Evolutionary conservation across 306 rosid species (phyloP).

Genomic region (Pyrus bretschneideri): DNA sequence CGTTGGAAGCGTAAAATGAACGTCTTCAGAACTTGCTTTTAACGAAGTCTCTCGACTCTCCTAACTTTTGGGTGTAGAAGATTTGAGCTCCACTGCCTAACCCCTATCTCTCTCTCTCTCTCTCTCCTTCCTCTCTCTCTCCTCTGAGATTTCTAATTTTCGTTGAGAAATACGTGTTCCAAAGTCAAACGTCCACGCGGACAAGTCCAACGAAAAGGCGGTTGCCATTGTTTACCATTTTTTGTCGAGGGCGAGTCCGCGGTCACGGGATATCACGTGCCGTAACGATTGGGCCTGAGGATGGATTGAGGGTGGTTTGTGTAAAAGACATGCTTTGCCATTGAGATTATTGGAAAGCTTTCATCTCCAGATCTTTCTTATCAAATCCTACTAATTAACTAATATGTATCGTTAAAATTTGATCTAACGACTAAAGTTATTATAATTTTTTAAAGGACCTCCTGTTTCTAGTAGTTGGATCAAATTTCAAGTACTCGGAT

Average conservation of each 20-base stretch:
- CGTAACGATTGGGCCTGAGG: background rate
- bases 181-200: background rate
- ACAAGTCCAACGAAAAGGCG: background rate
- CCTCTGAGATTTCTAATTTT: background rate
- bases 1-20: background rate
- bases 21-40: background rate
- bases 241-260: background rate
- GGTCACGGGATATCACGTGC: background rate
- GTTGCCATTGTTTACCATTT: background rate
- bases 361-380: too few species aligned
- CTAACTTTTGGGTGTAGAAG: background rate
- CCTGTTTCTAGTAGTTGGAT: too few species aligned
- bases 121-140: background rate
- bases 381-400: too few species aligned
- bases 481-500: too few species aligned
- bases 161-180: background rate
- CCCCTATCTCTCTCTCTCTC: too few species aligned
- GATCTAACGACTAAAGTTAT: too few species aligned
- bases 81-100: background rate
- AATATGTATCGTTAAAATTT: too few species aligned
- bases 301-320: too few species aligned
- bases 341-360: too few species aligned
- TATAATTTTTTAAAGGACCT: too few species aligned
- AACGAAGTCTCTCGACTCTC: background rate
- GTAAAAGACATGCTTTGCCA: too few species aligned